Conservation (phyloP, 2,329 filamentous ascomycete genomes). For the Aspergillus spinulosporus region DNA sequence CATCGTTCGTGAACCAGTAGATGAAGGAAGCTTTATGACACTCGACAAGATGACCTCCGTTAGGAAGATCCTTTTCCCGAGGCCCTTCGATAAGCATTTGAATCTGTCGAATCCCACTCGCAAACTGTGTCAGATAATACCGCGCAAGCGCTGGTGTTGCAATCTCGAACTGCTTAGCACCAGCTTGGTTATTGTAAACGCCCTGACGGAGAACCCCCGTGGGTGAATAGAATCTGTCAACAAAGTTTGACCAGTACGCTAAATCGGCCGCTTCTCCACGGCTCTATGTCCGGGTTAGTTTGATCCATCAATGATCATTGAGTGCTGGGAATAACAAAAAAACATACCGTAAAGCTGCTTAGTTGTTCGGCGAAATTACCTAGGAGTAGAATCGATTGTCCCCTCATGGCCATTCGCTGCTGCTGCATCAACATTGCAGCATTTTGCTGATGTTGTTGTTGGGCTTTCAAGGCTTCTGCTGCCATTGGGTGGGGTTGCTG, state of each 20-base stretch:
- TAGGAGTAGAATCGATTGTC: conserved; percentile 53
- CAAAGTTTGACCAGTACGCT: conserved; percentile 76
- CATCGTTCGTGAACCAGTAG: conserved; percentile 83
- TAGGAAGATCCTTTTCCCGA: conserved; percentile 57
- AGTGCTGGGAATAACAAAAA: background rate
- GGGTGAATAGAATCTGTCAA: conserved; percentile 76
- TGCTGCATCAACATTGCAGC: conserved; percentile 40
- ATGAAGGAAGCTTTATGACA: conserved; percentile 76
- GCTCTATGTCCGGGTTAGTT: conserved; percentile 43
- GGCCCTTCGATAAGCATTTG: conserved; percentile 78
- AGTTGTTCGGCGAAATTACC: conserved; percentile 59
- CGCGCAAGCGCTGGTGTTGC: conserved; percentile 76
- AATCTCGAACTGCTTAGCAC: conserved; percentile 84
- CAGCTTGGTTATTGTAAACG: conserved; percentile 55
- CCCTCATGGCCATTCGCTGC: conserved; percentile 42
- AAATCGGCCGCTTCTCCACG: conserved; percentile 67
- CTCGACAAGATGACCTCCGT: conserved; percentile 71
- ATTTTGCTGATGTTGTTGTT: conserved; percentile 40
- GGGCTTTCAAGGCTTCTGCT: conserved; percentile 42
- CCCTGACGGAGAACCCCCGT: conserved; percentile 75
- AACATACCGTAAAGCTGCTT: conserved; percentile 58
- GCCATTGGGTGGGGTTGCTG: conserved; percentile 41
- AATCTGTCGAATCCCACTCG: conserved; percentile 80
- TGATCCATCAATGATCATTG: background rate
- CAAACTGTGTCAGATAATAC: conserved; percentile 88